Evolutionary conservation across 2,329 filamentous ascomycete genomes (phyloP), one percentile per base, ranked within the genome.

Genomic region (Aspergillus novofumigatus): DNA sequence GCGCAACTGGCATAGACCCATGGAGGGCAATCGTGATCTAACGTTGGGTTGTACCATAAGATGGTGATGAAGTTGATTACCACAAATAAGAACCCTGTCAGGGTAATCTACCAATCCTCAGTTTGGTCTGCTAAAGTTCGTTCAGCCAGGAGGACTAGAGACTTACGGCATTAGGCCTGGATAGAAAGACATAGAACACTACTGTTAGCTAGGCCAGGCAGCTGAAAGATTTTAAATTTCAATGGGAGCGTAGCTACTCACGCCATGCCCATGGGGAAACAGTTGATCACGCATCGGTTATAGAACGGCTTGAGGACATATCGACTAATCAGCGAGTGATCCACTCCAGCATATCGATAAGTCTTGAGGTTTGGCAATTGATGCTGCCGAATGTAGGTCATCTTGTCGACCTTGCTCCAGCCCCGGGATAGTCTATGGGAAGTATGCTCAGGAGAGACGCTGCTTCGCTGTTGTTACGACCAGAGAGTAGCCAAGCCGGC

Each of bases 221-320:
- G 52, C 21, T 45, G 56, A 48, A 52, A 41, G 10, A n/a, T 21
- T 51, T 28, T 29, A n/a, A 55, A 52, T 11, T 57, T 38, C 51
- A 57, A 49, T 41, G 52, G 45, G 20, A 49, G 51, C 49, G 53
- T 57, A 9, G 45, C 53, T 52, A 83, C 83, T 80, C 71, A 86
- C 73, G 94, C 94, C 92, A 99, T 97, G 72, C 82, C 89, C 86
- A 96, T 90, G 48, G 94, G 94, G 73, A 99, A 97, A 77, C 88
- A 89, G 62, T 93, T 87, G 79, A 99, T 96, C 69, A 96, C 93
- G 65, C 94, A 83, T 77, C 96, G 88, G 70, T 87, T 95, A 81
- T 97, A 99, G 78, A 97, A 99, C 7, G 94, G 94, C 82, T 99
- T 97, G 69, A 99, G 81, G 63, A 99, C 85, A 79, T 97, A 97